Evolutionary conservation across 164 flowering plant species (phyloP).

Genomic region (Liquidambar formosana): DNA sequence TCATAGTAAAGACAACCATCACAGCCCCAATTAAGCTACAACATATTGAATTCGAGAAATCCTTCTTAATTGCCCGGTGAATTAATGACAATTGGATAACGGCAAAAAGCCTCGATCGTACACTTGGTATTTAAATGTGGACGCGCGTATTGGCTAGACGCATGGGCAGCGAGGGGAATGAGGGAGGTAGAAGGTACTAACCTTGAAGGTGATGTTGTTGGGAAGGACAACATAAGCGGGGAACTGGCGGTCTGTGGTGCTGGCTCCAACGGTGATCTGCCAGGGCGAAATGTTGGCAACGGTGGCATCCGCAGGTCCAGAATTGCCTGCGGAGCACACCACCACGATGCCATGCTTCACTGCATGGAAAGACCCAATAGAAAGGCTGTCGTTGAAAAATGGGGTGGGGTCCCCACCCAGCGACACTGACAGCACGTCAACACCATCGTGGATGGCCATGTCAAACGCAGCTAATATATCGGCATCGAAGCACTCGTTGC

Average conservation of each 20-base stretch:
- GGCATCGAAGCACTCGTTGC: constrained; percentile 47
- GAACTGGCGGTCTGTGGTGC: constrained; percentile 58
- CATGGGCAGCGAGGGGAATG: no score
- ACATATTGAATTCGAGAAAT: no score
- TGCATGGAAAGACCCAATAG: constrained; percentile 67
- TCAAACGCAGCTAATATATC: constrained; percentile 66
- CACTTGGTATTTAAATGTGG: no score
- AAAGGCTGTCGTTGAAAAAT: constrained; percentile 41
- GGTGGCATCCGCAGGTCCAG: constrained; percentile 43
- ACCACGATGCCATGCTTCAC: constrained; percentile 45
- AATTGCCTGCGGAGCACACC: constrained; percentile 60
- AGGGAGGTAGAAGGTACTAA: not conserved
- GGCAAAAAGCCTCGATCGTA: no score
- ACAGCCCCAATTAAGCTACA: no score
- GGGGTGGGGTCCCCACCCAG: constrained; percentile 40
- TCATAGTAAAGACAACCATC: no score
- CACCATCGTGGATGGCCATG: constrained; percentile 61
- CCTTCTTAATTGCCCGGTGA: no score
- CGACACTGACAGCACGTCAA: constrained; percentile 62
- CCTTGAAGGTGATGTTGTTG: constrained; percentile 33
- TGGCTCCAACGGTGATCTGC: constrained; percentile 68
- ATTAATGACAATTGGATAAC: no score
- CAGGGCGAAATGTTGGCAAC: constrained; percentile 58
- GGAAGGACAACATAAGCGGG: constrained; percentile 30
- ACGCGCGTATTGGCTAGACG: no score